Conservation (phyloP, 257 asterid species). For the Jaltomata sinuosa region DNA sequence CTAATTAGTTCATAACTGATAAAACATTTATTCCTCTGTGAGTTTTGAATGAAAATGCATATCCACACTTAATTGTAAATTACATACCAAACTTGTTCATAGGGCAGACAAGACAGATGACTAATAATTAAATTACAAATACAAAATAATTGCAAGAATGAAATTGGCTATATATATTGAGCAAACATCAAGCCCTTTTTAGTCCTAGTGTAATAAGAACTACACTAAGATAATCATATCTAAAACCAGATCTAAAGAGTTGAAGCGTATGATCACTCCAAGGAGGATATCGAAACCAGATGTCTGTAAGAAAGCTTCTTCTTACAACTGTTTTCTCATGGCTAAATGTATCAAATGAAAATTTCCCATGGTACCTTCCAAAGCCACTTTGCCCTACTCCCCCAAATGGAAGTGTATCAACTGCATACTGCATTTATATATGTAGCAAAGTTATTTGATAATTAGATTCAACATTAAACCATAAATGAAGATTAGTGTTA, state of each 20-base stretch:
- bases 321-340: constrained; percentile 46
- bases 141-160: background rate
- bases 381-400: constrained; percentile 79
- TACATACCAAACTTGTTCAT: background rate
- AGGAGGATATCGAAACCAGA: constrained; percentile 93
- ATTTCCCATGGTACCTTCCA: constrained; percentile 78
- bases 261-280: constrained; percentile 49
- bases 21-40: background rate
- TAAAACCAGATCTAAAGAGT: constrained; percentile 40
- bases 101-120: background rate
- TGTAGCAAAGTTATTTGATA: background rate
- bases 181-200: constrained; percentile 25
- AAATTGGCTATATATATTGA: background rate
- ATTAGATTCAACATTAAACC: background rate
- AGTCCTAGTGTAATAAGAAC: constrained; percentile 50
- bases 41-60: background rate
- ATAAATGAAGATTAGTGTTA: background rate
- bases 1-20: background rate
- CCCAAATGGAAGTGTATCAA: constrained; percentile 67
- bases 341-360: constrained; percentile 54
- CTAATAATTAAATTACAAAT: background rate
- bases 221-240: constrained; percentile 45
- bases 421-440: constrained; percentile 41
- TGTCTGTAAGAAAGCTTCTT: constrained; percentile 42
- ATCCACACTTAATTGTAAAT: background rate